These are phyloP conservation scores for Neurospora sp. DNA, from an alignment of 495 filamentous ascomycete genomes.

Conservation along the genomic window DNA sequence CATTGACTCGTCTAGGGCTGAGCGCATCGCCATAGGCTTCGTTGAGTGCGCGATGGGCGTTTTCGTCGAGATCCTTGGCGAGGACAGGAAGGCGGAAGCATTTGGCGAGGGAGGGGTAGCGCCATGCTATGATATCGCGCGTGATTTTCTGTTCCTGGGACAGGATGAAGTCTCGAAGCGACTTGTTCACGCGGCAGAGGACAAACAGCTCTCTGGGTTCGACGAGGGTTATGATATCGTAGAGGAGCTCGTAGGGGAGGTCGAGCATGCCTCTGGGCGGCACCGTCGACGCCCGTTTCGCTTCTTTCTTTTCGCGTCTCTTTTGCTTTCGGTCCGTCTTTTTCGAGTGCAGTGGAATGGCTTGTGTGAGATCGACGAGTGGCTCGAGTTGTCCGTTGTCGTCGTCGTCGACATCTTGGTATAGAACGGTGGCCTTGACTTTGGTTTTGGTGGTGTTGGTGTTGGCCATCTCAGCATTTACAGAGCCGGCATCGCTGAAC, in stretches of 20 bases:
- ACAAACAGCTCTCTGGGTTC: constrained; percentile 39
- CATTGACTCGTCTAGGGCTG: constrained; percentile 25
- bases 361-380: constrained; percentile 13
- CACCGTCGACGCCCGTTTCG: constrained; percentile 6
- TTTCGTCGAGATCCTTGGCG: constrained; percentile 28
- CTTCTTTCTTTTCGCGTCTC: constrained; percentile 27
- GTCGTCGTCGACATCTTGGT: not conserved
- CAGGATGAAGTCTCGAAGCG: constrained; percentile 29
- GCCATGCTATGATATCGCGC: constrained; percentile 24
- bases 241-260: constrained; percentile 39
- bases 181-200: constrained; percentile 24
- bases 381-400: not conserved
- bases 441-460: not conserved
- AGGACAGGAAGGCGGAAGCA: constrained; percentile 40
- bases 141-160: constrained; percentile 33
- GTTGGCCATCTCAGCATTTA: not conserved
- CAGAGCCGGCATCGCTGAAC: not conserved
- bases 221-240: constrained; percentile 32
- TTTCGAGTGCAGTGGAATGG: constrained; percentile 37
- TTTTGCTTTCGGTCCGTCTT: constrained; percentile 37
- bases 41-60: constrained; percentile 21
- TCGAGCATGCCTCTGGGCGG: constrained; percentile 21
- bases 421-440: not conserved
- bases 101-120: constrained; percentile 36
- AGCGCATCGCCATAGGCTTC: constrained; percentile 1